Conservation (phyloP, 352 stramenopile genomes). For the Phytophthora niederhauseri region DNA sequence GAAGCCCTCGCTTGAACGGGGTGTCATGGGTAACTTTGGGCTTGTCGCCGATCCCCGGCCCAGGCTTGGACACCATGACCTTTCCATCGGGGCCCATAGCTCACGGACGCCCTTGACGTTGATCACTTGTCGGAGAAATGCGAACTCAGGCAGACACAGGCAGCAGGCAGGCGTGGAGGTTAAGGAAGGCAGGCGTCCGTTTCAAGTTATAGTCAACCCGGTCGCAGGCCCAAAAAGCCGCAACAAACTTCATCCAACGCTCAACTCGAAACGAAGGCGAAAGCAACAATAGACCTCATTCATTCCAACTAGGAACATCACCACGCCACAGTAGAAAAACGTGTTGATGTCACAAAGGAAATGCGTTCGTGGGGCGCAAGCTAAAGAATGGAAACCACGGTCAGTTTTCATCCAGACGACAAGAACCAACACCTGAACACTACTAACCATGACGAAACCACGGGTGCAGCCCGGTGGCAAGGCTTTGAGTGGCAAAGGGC, state of each 20-base stretch:
- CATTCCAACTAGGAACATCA: not conserved
- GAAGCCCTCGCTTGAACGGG: constrained; percentile 24
- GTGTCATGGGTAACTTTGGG: constrained; percentile 13
- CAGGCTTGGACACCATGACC: constrained; percentile 19
- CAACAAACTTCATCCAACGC: constrained; percentile 5
- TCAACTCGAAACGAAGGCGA: constrained; percentile 4
- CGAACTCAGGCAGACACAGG: not conserved
- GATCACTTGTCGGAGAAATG: constrained; percentile 5
- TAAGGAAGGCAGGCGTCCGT: constrained; percentile 20
- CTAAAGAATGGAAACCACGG: not conserved
- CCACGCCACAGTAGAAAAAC: not conserved
- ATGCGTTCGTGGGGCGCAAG: not conserved
- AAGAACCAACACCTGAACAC: not conserved
- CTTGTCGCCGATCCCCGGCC: constrained; percentile 2
- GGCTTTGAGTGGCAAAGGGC: not conserved
- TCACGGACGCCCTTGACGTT: not conserved
- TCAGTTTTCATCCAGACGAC: not conserved
- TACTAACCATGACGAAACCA: not conserved
- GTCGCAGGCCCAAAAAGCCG: not conserved
- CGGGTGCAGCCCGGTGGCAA: not conserved
- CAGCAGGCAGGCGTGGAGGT: not conserved
- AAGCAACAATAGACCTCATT: constrained; percentile 5
- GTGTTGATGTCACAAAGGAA: not conserved
- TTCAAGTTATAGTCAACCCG: constrained; percentile 16
- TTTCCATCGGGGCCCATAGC: constrained; percentile 28